These are phyloP conservation scores for Kwoniella sp. DNA, from an alignment of 768 basidiomycete species.

Conservation along the genomic window DNA sequence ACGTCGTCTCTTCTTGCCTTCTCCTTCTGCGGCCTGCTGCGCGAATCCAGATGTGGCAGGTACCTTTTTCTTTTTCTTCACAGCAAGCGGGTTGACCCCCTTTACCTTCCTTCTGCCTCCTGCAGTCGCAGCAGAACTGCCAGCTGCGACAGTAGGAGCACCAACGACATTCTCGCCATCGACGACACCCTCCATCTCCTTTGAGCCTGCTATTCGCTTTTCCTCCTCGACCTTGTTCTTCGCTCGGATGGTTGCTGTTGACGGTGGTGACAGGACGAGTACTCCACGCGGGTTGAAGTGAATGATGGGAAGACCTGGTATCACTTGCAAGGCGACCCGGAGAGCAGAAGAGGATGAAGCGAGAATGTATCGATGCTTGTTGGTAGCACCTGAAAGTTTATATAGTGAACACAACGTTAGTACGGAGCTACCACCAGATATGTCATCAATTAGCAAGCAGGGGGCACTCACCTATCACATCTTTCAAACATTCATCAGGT, in stretches of 20 bases:
- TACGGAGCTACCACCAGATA: too few species aligned
- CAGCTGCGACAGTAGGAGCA: background rate
- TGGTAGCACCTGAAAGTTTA: slow-evolving; percentile 58
- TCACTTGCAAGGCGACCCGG: slow-evolving; percentile 66
- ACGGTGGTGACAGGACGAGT: slow-evolving; percentile 88
- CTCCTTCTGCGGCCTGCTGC: slow-evolving; percentile 7
- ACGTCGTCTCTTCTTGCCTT: slow-evolving; percentile 17
- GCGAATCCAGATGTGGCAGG: slow-evolving; percentile 3
- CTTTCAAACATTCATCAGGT: slow-evolving; percentile 77
- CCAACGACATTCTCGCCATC: slow-evolving; percentile 40
- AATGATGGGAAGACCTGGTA: slow-evolving; percentile 85
- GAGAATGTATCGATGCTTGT: slow-evolving; percentile 89
- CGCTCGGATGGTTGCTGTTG: slow-evolving; percentile 69
- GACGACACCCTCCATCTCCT: slow-evolving; percentile 25
- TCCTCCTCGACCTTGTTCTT: slow-evolving; percentile 73
- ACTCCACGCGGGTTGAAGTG: slow-evolving; percentile 85
- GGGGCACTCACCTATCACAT: slow-evolving; percentile 79
- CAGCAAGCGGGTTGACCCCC: slow-evolving; percentile 86
- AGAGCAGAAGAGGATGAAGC: slow-evolving; percentile 79
- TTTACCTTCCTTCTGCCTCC: slow-evolving; percentile 65
- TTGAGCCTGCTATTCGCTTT: slow-evolving; percentile 47
- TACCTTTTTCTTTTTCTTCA: slow-evolving; percentile 79
- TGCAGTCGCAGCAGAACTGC: background rate
- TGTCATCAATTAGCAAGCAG: too few species aligned
- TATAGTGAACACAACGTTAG: background rate